phyloP scores from a whole-genome alignment of 202 grass and related monocot species.

The Schoenoplectus tabernaemontani region DNA sequence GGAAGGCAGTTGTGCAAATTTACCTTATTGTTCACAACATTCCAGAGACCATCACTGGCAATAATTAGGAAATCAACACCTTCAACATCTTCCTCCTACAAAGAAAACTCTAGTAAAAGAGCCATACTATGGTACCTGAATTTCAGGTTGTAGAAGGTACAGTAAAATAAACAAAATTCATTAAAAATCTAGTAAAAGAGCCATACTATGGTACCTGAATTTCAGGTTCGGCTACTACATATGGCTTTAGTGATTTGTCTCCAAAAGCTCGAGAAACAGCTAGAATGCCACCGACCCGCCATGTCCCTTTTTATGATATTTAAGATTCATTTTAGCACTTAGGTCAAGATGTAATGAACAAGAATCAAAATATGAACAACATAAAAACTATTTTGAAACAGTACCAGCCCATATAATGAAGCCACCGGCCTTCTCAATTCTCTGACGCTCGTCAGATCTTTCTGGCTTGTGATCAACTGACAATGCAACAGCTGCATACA shows the following conservation, averaged over 20 bases:
- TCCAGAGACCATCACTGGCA: conserved; percentile 44
- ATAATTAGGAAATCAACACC: conserved; percentile 35
- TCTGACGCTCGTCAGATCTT: conserved; percentile 37
- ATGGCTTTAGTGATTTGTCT: conserved; percentile 36
- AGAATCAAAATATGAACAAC: background rate
- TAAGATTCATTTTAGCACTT: background rate
- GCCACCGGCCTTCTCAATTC: conserved; percentile 41
- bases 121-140: background rate
- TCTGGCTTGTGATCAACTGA: conserved; percentile 41
- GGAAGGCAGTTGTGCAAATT: background rate
- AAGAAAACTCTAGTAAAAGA: background rate
- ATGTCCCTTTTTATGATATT: conserved; percentile 25
- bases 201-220: conserved; percentile 24
- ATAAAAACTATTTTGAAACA: background rate
- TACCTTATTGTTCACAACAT: conserved; percentile 40
- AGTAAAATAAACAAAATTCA: background rate
- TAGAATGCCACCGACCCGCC: conserved; percentile 40
- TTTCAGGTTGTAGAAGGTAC: background rate
- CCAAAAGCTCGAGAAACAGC: conserved; percentile 37
- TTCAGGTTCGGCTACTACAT: conserved; percentile 41
- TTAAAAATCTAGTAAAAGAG: background rate
- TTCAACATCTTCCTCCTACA: conserved; percentile 33
- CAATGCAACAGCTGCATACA: conserved; percentile 26
- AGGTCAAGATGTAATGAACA: background rate
- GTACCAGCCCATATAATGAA: conserved; percentile 39